Evolutionary conservation across 2,329 filamentous ascomycete species (phyloP), one percentile per base, ranked within the genome.

Genomic region (Colletotrichum sp.): DNA sequence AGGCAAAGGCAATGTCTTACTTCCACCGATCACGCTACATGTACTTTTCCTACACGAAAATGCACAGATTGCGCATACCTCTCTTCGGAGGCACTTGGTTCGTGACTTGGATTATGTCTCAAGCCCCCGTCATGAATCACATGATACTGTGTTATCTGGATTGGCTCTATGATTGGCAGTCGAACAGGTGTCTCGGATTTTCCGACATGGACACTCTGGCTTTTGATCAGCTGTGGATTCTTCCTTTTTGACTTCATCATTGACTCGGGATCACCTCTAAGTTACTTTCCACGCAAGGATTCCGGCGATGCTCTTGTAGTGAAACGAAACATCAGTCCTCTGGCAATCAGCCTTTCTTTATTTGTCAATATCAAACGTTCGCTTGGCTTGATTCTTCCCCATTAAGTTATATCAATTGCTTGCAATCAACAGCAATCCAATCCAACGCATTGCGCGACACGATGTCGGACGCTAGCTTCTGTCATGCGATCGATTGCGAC

Each of bases 251-350:
- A n/a, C 39, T 49, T 12, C 18, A 12, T 49, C 18, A 6, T n/a
- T 1, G 9, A n/a, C 39, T 49, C 18, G 5, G 0, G 1, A 4
- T 10, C 6, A n/a, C 18, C 3, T 44, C 18, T 1, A 10, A 0
- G 1, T n/a, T 2, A 44, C 3, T 12, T n/a, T 12, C 18, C 0
- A n/a, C 39, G 7, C 5, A n/a, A 10, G 0, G 39, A 49, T n/a
- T 49, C 9, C 5, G 18, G 39, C 9, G 39, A 49, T 49, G 39
- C 9, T 10, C 9, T 2, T 12, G 9, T n/a, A 3, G 39, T 6
- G 39, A n/a, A 44, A n/a, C 39, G 39, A 44, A 10, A 18, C 16
- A 3, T 18, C 39, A 44, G 39, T 9, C 5, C 1, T n/a, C 39
- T 3, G 36, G 16, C 39, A 0, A 44, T 10, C 8, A n/a, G 16